Conservation (phyloP, 306 rosid species). For the Sphenostylis stenocarpa region DNA sequence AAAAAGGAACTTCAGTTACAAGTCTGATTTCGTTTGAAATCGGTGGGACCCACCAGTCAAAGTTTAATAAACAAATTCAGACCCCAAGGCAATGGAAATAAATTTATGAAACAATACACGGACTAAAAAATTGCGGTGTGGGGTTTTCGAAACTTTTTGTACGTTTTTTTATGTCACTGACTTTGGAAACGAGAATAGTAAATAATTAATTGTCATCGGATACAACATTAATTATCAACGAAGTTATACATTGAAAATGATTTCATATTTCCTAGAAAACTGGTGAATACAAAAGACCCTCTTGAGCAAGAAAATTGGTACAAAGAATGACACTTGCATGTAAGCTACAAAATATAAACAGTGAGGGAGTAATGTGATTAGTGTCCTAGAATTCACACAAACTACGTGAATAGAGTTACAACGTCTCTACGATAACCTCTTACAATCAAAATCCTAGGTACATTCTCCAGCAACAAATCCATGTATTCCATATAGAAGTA, state of each 20-base stretch:
- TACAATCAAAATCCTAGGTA: constrained; percentile 90
- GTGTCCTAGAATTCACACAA: constrained; percentile 44
- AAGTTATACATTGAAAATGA: constrained; percentile 32
- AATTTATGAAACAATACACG: too few species aligned
- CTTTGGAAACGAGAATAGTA: not conserved
- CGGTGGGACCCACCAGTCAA: too few species aligned
- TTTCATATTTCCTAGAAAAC: constrained; percentile 38
- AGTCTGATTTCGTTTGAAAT: too few species aligned
- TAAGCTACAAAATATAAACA: constrained; percentile 51
- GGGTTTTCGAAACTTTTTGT: too few species aligned
- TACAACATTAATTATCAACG: not conserved
- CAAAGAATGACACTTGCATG: constrained; percentile 59
- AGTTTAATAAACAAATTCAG: too few species aligned
- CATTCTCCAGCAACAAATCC: constrained; percentile 97
- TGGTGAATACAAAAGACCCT: constrained; percentile 41
- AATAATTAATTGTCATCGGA: not conserved
- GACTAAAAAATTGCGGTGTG: too few species aligned
- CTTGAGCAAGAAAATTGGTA: constrained; percentile 42
- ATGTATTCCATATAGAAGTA: constrained; percentile 97
- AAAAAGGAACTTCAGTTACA: too few species aligned
- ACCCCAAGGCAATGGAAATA: too few species aligned
- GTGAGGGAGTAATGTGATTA: constrained; percentile 36
- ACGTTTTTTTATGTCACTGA: not conserved
- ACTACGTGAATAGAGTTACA: constrained; percentile 88
- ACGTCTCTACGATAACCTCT: constrained; percentile 97